phyloP scores from a whole-genome alignment of 2,329 filamentous ascomycete genomes.

The Sphaceloma murrayae region DNA sequence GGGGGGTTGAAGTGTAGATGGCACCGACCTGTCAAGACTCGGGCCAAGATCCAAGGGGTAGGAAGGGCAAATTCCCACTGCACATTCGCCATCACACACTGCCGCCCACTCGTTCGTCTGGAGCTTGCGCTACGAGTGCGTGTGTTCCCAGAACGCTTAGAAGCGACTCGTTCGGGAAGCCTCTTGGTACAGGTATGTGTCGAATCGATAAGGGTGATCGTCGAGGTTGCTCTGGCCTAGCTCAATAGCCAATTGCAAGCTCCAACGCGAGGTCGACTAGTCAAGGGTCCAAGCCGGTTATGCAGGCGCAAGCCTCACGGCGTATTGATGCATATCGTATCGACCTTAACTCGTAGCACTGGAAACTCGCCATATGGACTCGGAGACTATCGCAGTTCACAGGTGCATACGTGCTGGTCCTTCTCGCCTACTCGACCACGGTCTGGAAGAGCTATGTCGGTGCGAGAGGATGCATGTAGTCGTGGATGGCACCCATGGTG shows the following conservation, averaged over 20 bases:
- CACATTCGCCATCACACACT: conserved; percentile 14
- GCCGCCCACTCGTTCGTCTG: conserved; percentile 8
- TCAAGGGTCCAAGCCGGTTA: conserved; percentile 8
- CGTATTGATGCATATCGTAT: background rate
- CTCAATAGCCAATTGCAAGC: too few relatives aligned
- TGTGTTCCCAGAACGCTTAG: conserved; percentile 10
- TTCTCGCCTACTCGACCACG: too few relatives aligned
- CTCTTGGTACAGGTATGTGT: conserved; percentile 5
- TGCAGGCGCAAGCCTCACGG: conserved; percentile 7
- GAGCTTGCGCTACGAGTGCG: too few relatives aligned
- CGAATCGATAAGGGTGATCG: background rate
- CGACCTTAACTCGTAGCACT: too few relatives aligned
- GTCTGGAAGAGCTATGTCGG: too few relatives aligned
- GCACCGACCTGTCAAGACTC: conserved; percentile 11
- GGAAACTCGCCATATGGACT: too few relatives aligned
- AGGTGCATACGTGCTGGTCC: too few relatives aligned
- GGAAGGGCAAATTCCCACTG: background rate
- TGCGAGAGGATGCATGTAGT: too few relatives aligned
- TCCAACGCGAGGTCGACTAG: background rate
- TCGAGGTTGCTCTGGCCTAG: too few relatives aligned
- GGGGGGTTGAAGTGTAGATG: background rate
- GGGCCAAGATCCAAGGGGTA: conserved; percentile 8
- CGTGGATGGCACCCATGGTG: too few relatives aligned
- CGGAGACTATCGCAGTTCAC: too few relatives aligned
- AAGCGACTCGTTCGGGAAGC: conserved; percentile 9